phyloP scores from a whole-genome alignment of 441 rosid species.

The Euphorbia schlechtendalii region DNA sequence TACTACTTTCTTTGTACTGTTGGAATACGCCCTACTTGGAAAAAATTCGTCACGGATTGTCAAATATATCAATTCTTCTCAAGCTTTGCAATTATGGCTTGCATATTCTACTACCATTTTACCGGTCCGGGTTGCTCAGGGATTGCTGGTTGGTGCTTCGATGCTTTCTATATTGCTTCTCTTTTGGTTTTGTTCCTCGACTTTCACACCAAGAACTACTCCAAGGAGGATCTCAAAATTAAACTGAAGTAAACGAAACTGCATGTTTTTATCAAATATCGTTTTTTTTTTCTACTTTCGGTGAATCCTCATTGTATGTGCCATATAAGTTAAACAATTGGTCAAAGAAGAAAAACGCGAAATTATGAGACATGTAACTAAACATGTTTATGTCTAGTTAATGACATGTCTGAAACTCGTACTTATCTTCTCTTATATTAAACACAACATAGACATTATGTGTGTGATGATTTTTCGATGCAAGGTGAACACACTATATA shows the following conservation, averaged over 20 bases:
- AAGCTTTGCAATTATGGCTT: constrained; percentile 37
- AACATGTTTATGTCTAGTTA: too few relatives aligned
- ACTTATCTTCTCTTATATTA: too few relatives aligned
- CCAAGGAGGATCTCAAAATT: constrained; percentile 6
- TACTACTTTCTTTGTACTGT: constrained; percentile 43
- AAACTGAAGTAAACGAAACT: background rate
- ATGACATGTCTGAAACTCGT: too few relatives aligned
- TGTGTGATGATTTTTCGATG: too few relatives aligned
- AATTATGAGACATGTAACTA: too few relatives aligned
- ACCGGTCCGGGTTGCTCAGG: constrained; percentile 48
- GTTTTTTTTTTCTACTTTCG: too few relatives aligned
- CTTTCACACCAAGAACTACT: constrained; percentile 45
- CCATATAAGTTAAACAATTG: too few relatives aligned
- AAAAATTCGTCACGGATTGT: constrained; percentile 48
- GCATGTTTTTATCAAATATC: background rate
- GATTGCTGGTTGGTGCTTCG: constrained; percentile 58
- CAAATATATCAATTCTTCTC: constrained; percentile 59
- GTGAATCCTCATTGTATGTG: too few relatives aligned
- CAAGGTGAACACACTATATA: too few relatives aligned
- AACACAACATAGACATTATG: too few relatives aligned
- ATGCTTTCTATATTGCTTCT: constrained; percentile 45
- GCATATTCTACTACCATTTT: constrained; percentile 47
- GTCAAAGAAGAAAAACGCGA: too few relatives aligned
- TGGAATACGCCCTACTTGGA: constrained; percentile 56
- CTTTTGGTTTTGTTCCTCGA: constrained; percentile 49